These are phyloP conservation scores for Colletotrichum higginsianum DNA, from an alignment of 2,329 filamentous ascomycete genomes.

Conservation along the genomic window DNA sequence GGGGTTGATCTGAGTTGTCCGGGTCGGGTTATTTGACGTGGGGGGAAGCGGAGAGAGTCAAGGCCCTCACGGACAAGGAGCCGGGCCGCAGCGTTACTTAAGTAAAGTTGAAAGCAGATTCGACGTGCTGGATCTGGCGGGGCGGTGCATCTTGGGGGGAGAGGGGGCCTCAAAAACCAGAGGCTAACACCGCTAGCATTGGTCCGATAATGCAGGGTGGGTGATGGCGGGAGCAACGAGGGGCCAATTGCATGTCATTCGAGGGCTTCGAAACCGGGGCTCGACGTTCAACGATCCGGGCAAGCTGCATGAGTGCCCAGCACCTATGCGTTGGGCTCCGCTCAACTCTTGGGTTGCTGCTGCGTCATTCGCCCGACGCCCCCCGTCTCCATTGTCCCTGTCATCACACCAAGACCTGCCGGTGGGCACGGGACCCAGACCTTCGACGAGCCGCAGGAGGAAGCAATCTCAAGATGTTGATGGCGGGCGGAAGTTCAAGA, in stretches of 20 bases:
- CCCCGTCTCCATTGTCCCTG: background rate
- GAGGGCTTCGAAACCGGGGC: conserved; percentile 17
- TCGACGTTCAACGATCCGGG: conserved; percentile 13
- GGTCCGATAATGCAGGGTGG: conserved; percentile 28
- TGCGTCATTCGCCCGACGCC: conserved; percentile 29
- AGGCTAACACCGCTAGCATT: conserved; percentile 25
- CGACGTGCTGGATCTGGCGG: conserved; percentile 25
- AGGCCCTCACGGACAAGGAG: conserved; percentile 33
- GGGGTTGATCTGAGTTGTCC: conserved; percentile 5
- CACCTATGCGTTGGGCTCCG: conserved; percentile 38
- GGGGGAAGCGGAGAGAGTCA: conserved; percentile 21
- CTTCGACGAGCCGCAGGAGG: conserved; percentile 8
- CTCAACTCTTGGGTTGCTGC: conserved; percentile 6
- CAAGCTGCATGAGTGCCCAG: conserved; percentile 44
- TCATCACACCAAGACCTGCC: conserved; percentile 21
- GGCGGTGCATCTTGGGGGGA: conserved; percentile 24
- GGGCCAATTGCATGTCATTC: conserved; percentile 26
- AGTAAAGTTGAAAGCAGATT: conserved; percentile 31
- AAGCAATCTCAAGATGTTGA: background rate
- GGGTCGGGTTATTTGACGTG: conserved; percentile 15
- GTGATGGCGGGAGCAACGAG: conserved; percentile 7
- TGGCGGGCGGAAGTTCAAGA: background rate
- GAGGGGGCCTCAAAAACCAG: conserved; percentile 41
- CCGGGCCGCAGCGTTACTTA: conserved; percentile 37
- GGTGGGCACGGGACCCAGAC: conserved; percentile 30